Percentiles rank a stretch among this genome's conserved stretches.
These are phyloP conservation scores for Leccinum pachyderme DNA, from an alignment of 1,284 basidiomycete genomes.

Conservation along the genomic window DNA sequence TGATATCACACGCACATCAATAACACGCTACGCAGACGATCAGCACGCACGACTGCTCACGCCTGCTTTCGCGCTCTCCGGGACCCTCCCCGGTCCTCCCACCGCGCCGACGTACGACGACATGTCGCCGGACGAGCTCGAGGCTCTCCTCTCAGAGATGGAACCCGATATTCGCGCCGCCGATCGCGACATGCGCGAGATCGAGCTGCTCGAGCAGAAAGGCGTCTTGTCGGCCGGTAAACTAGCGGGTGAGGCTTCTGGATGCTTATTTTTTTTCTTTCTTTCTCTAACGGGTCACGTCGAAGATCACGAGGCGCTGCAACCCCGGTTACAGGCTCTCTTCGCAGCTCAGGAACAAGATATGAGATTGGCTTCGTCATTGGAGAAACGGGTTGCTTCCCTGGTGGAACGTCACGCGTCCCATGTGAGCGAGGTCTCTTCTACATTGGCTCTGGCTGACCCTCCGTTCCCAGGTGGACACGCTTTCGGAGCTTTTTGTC, in stretches of 20 bases:
- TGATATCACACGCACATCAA: too few species aligned
- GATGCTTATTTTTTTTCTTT: background rate
- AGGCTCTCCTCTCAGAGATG: conserved; percentile 70
- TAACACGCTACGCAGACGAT: conserved; percentile 44
- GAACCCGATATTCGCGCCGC: conserved; percentile 76
- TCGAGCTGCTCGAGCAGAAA: conserved; percentile 63
- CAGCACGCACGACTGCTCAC: conserved; percentile 70
- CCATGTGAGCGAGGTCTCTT: conserved; percentile 46
- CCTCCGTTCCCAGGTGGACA: conserved; percentile 55
- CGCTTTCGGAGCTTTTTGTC: conserved; percentile 76
- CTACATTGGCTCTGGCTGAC: background rate
- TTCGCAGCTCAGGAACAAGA: conserved; percentile 62
- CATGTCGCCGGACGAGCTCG: conserved; percentile 65
- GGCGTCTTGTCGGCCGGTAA: conserved; percentile 71
- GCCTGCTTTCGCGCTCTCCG: conserved; percentile 69
- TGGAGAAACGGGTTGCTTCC: conserved; percentile 62
- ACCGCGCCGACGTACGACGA: conserved; percentile 50
- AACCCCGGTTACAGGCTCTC: conserved; percentile 58
- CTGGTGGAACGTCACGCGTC: conserved; percentile 67
- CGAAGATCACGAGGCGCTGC: conserved; percentile 59
- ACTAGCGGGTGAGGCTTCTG: conserved; percentile 47
- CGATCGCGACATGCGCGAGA: conserved; percentile 75
- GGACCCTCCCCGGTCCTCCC: conserved; percentile 43
- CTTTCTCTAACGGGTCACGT: background rate
- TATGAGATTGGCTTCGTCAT: conserved; percentile 45